Evolutionary conservation across 306 rosid genomes (phyloP), one percentile per base, ranked within the genome.

Genomic region (Malus sieversii): DNA sequence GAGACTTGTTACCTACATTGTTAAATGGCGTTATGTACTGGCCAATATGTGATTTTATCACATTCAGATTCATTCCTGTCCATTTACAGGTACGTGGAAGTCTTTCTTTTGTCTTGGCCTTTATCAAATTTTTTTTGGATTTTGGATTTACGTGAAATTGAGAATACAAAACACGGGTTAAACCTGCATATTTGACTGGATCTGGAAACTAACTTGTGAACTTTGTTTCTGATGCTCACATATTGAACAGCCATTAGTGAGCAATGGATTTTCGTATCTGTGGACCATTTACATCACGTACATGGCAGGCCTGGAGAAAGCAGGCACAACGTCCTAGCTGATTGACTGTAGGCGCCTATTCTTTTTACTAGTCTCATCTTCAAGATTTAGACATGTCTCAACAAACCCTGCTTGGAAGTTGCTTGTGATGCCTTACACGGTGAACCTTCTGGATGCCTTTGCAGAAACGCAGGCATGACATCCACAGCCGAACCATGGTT

Each of bases 261-360:
- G 93, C 97, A 95, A 95, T 83, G 92, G 96, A 19, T 95, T 95
- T 76, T 85, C 98, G 10, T 95, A 90, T 80, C 68, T 90, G 84
- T 95, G 98, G 98, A 95, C 97, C 35, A 80, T 95, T 69, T 95
- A 95, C 58, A 84, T 95, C 77, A 95, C 98, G 23, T 95, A 95
- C 83, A 95, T 90, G 97, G 97, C 97, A 59, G 80, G 92, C 90
- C 85, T 80, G 38, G 90, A 90, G 81, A 92, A 89, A 89, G 92
- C 91, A 38, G 75, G 59, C 38, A 20, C 80, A 11, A 42, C 38
- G 71, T 32, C 40, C 84, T 33, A 81, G 72, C 83, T 84, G 86
- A 27, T 57, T 73, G 63, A 70, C 71, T 71, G 4, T 40, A 70
- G 59, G 38, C 44, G 71, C 61, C 81, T 20, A 20, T 68, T 78